Conservation (phyloP, 106 monocot genomes). For the Dendrobium chrysotoxum region DNA sequence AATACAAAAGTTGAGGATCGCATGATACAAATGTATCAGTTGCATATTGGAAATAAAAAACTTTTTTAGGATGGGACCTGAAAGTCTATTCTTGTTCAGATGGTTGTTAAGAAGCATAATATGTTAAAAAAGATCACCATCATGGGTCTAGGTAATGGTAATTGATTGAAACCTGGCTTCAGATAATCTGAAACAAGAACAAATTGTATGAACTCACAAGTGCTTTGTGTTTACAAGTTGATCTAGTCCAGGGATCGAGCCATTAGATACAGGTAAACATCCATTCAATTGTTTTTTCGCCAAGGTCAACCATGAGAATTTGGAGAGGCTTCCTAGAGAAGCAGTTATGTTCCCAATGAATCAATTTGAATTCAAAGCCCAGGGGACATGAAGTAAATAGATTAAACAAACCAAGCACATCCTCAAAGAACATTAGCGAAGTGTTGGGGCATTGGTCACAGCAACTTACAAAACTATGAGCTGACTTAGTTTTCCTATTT, state of each 20-base stretch:
- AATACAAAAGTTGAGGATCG: too few relatives aligned
- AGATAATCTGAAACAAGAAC: too few relatives aligned
- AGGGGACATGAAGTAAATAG: not conserved
- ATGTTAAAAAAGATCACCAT: not conserved
- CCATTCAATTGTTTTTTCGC: conserved; percentile 6
- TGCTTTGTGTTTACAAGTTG: conserved; percentile 4
- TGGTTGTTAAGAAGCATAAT: too few relatives aligned
- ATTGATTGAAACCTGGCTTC: not conserved
- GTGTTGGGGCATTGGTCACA: not conserved
- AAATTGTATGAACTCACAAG: conserved; percentile 1
- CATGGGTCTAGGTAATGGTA: not conserved
- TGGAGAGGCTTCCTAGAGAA: conserved; percentile 9
- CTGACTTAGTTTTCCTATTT: not conserved
- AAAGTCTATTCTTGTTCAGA: too few relatives aligned
- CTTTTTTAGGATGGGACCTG: too few relatives aligned
- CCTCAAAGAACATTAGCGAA: not conserved
- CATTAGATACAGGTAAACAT: conserved; percentile 7
- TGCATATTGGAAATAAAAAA: too few relatives aligned
- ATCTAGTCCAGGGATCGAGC: not conserved
- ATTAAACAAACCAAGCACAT: not conserved
- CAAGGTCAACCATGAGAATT: not conserved
- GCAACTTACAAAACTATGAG: conserved; percentile 6
- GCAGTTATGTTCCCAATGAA: conserved; percentile 5
- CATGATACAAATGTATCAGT: too few relatives aligned
- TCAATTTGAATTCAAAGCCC: conserved; percentile 4